A percentile compares a stretch with the other conserved stretches of the same genome.
Conservation (phyloP, 768 basidiomycete genomes). For the Amanita phalloides region DNA sequence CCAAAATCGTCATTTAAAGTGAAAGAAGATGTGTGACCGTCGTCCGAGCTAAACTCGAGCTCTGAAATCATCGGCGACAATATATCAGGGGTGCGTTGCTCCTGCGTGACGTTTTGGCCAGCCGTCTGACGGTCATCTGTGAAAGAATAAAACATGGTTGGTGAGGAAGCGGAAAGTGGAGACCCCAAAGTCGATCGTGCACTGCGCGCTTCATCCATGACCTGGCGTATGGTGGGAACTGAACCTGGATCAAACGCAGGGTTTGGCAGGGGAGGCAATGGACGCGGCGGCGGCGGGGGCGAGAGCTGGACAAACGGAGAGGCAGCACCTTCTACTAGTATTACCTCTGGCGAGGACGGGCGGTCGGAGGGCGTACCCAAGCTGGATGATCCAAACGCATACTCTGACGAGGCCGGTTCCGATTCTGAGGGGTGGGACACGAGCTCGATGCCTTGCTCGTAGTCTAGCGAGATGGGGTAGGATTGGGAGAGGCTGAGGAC, state of each 20-base stretch:
- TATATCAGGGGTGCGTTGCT: not conserved
- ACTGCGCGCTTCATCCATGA: no score
- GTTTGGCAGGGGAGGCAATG: not conserved
- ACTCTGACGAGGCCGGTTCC: not conserved
- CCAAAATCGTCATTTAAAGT: not conserved
- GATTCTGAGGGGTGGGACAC: not conserved
- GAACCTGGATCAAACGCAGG: not conserved
- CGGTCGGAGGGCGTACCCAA: not conserved
- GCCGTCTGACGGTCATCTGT: not conserved
- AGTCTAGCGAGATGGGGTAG: slow-evolving; percentile 5
- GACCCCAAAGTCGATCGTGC: not conserved
- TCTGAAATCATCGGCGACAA: slow-evolving; percentile 4
- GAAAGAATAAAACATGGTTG: slow-evolving; percentile 3
- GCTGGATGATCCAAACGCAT: not conserved
- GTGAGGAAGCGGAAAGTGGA: not conserved
- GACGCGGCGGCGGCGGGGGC: not conserved
- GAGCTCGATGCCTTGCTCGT: slow-evolving; percentile 6
- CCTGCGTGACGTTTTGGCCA: not conserved
- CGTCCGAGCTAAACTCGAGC: slow-evolving; percentile 4
- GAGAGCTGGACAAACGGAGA: slow-evolving; percentile 1
- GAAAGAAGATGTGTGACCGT: not conserved
- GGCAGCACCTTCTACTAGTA: no score
- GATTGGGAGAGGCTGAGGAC: slow-evolving; percentile 2
- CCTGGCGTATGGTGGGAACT: slow-evolving; percentile 1
- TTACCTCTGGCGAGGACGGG: not conserved